Base-by-base conservation (phyloP, 2,329 filamentous ascomycete species). In the Neospermospora avenae region DNA sequence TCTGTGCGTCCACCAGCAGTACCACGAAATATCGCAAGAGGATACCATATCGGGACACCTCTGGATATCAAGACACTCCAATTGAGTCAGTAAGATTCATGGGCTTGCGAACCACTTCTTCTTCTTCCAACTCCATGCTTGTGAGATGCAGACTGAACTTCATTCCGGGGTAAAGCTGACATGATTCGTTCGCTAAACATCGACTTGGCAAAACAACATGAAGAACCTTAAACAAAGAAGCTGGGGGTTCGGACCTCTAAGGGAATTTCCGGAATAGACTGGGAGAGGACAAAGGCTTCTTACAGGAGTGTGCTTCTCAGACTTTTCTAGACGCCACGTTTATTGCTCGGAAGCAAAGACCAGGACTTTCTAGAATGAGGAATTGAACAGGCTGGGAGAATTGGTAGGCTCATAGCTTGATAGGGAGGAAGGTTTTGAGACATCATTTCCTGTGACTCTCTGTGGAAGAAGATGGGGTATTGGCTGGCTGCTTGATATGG, bases 161-260 rank as follows among this genome's bases (percentile, higher is more conserved):
- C 11, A 5, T 31, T 10, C 11, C 11, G 11, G 28, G 5, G 28
- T 31, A 31, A n/a, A n/a, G 28, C 28, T 31, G 28, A 31, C 28
- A 42, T 60, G 14, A 64, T 22, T 63, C 25, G 13, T 20, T 53
- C 28, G 28, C 16, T 22, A 72, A 69, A 67, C 68, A 62, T 70
- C 71, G 31, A 65, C 71, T 58, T 72, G 70, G 70, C 71, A 72
- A 57, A 69, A 69, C 52, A 68, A 65, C 57, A 61, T 64, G n/a
- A 69, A 69, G 51, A 72, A 31, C 5, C 5, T n/a, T n/a, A 70
- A 56, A 58, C 62, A 53, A 70, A 68, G 64, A 67, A 64, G 41
- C 57, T 61, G 22, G 60, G 18, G 52, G 22, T 20, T 63, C 8
- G 64, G 64, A 41, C 44, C 66, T 25, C 66, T 34, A 59, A 42